These are phyloP conservation scores for Nakazawaea ambrosiae DNA, from an alignment of 805 yeast genomes.

Conservation along the genomic window DNA sequence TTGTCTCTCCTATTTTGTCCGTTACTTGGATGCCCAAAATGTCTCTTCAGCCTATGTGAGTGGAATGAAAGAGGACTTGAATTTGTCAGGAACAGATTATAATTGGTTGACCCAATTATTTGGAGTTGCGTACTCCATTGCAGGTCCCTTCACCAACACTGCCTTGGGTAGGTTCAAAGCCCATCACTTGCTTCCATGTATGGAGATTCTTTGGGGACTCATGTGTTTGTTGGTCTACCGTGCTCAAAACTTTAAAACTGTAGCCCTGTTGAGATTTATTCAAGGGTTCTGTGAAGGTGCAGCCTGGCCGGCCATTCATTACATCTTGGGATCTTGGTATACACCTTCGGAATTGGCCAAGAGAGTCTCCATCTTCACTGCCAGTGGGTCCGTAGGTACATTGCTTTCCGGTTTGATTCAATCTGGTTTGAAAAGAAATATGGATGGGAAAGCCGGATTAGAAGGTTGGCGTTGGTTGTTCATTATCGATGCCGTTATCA, in stretches of 20 bases:
- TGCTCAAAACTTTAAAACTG: constrained; percentile 39
- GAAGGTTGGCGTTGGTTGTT: constrained; percentile 52
- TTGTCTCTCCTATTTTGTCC: constrained; percentile 60
- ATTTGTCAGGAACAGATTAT: constrained; percentile 36
- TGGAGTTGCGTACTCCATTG: constrained; percentile 50
- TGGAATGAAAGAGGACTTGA: constrained; percentile 50
- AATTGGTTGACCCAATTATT: constrained; percentile 49
- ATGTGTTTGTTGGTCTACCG: constrained; percentile 51
- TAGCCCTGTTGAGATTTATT: constrained; percentile 59
- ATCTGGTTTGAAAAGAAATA: constrained; percentile 21
- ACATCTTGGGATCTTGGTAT: constrained; percentile 51
- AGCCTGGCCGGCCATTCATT: constrained; percentile 57
- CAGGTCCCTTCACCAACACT: constrained; percentile 58
- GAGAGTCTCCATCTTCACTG: constrained; percentile 56
- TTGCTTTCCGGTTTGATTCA: constrained; percentile 53
- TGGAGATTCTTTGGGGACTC: constrained; percentile 64
- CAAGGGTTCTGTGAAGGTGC: constrained; percentile 68
- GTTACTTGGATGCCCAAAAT: constrained; percentile 55
- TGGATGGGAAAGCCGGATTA: constrained; percentile 37
- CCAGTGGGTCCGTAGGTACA: constrained; percentile 57
- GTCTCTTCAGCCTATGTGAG: constrained; percentile 59
- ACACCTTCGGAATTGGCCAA: constrained; percentile 49
- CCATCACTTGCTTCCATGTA: constrained; percentile 41
- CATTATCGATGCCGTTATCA: constrained; percentile 41
- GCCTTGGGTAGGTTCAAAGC: constrained; percentile 49